A percentile compares a stretch with the other conserved stretches of the same genome.
Conservation (phyloP, 2,329 filamentous ascomycete species). For the Scedosporium minutisporum region DNA sequence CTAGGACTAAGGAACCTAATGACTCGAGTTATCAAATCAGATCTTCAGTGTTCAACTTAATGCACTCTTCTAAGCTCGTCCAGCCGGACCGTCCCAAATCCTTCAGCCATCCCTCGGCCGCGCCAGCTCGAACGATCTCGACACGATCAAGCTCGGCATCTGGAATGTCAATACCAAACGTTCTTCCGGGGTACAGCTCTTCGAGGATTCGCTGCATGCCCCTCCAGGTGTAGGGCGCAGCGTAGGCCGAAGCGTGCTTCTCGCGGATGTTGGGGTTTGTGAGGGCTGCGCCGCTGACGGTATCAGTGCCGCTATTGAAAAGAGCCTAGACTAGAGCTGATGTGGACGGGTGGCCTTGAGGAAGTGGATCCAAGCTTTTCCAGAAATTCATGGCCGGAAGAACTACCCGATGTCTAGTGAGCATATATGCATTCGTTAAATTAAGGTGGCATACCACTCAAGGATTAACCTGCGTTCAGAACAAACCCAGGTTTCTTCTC, state of each 20-base stretch:
- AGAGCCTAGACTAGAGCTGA: constrained; percentile 12
- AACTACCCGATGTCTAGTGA: constrained; percentile 12
- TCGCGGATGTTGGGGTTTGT: constrained; percentile 13
- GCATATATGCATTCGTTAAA: not conserved
- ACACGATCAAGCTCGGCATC: not conserved
- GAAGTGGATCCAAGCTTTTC: constrained; percentile 10
- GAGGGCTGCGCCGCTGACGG: constrained; percentile 10
- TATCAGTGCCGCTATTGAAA: constrained; percentile 11
- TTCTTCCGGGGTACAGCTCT: constrained; percentile 9
- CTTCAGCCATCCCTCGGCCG: not conserved
- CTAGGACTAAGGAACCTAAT: no score
- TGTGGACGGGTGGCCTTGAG: constrained; percentile 13
- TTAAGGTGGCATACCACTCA: no score
- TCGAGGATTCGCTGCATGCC: constrained; percentile 11
- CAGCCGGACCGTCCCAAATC: constrained; percentile 5
- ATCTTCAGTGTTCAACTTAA: constrained; percentile 1
- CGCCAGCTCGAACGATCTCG: not conserved
- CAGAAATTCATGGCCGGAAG: constrained; percentile 16
- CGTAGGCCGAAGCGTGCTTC: constrained; percentile 17
- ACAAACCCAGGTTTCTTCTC: constrained; percentile 19
- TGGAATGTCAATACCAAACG: constrained; percentile 8
- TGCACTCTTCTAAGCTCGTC: constrained; percentile 6
- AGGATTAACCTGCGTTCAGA: not conserved
- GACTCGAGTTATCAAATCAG: not conserved
- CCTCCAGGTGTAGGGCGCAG: constrained; percentile 13